phyloP scores from a whole-genome alignment of 129 eudicot species.

The Escallonia herrerae region DNA sequence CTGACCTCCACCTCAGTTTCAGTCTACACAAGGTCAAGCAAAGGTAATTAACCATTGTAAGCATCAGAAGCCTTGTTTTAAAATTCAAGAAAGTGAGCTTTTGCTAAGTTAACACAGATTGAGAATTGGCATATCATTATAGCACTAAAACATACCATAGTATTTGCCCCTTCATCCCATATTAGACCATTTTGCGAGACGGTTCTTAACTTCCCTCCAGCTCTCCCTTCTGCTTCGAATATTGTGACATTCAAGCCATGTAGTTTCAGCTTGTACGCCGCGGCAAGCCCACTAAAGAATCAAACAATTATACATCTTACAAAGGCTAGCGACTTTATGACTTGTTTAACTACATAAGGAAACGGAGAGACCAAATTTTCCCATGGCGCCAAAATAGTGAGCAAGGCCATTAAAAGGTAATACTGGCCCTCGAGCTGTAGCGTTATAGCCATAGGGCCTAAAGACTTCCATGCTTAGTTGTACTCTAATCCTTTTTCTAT shows the following conservation, averaged over 20 bases:
- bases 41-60: constrained; percentile 1
- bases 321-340: no score
- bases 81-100: background rate
- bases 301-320: background rate
- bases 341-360: no score
- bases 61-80: constrained; percentile 3
- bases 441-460: no score
- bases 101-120: background rate
- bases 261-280: constrained; percentile 78
- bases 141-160: constrained; percentile 51
- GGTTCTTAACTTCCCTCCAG: constrained; percentile 86
- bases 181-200: constrained; percentile 64
- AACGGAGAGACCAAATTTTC: no score
- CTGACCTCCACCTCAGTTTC: constrained; percentile 78
- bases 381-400: no score
- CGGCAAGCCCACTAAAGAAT: constrained; percentile 80
- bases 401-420: no score
- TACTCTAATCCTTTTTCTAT: no score
- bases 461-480: no score
- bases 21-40: constrained; percentile 44
- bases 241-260: constrained; percentile 73
- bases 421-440: no score
- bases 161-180: constrained; percentile 99
- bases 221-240: constrained; percentile 85
- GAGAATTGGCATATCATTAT: no score